Evolutionary conservation across 1,284 basidiomycete species (phyloP).

Genomic region (Porodaedalea pini): DNA sequence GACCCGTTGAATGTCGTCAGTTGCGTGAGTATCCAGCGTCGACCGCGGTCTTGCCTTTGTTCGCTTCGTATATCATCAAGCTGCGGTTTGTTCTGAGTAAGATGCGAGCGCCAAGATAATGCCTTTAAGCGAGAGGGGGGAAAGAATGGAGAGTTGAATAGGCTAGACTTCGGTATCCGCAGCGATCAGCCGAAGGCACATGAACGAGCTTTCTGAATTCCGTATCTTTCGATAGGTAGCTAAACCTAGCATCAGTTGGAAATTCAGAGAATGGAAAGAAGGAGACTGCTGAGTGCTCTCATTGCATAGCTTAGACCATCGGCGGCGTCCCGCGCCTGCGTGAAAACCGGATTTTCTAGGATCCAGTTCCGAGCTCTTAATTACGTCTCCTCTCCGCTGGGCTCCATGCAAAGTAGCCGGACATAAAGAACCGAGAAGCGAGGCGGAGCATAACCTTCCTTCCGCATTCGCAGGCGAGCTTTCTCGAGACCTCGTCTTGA

Average conservation of each 20-base stretch:
- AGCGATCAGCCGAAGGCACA: not conserved
- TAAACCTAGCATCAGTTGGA: not conserved
- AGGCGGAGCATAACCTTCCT: not conserved
- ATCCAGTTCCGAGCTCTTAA: not conserved
- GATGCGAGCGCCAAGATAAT: not conserved
- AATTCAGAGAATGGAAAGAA: not conserved
- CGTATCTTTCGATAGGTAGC: not conserved
- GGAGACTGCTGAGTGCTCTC: not conserved
- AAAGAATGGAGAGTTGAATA: not conserved
- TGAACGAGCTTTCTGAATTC: not conserved
- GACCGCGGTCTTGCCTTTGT: not conserved
- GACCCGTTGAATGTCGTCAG: not conserved
- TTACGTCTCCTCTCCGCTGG: slow-evolving; percentile 1
- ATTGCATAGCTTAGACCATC: not conserved
- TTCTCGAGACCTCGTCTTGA: not conserved
- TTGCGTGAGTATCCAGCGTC: not conserved
- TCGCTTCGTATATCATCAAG: not conserved
- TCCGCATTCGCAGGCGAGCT: not conserved
- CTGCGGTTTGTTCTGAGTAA: not conserved
- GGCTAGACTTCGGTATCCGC: not conserved
- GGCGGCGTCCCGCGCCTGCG: not conserved
- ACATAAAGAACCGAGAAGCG: not conserved
- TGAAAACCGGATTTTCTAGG: not conserved
- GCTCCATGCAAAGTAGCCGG: not conserved
- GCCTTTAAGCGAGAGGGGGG: not conserved